Base-by-base conservation (phyloP, 106 monocot genomes). In the Ottelia alismoides region DNA sequence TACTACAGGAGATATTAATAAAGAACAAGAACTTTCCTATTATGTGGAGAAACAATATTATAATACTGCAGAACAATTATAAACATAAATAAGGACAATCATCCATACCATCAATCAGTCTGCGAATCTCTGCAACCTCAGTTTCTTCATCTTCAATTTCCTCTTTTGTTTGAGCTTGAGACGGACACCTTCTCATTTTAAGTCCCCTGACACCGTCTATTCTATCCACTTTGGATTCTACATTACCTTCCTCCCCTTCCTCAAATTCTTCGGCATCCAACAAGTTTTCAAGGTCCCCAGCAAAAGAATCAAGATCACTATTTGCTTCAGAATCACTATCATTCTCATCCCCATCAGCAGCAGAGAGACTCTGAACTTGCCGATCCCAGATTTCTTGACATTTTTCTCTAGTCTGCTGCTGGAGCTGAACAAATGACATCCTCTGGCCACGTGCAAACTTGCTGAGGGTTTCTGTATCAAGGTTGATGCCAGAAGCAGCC, bases 361-460 rank as follows among this genome's bases (percentile, higher is more conserved):
- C 89, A 52, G 89, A 85, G 55, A 90, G 98, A 71, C 70, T 76
- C 58, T 98, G 90, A 45, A 82, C 72, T 74, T 98, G 96, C 53
- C 96, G 70, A 57, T 89, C 96, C 96, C 96, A 98, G 53, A 98
- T 98, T 71, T 98, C 89, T 59, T 98, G 96, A 47, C 96, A 98
- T 70, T 89, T 98, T 66, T 98, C 96, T 70, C 82, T 85, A n/a
- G 90, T 74, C 47, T 98, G 96, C 55, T 98, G 96, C 57, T 98
- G 96, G 68, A 98, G 85, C 66, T 90, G 96, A 66, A 85, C 82
- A 75, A 85, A 98, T 18, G 89, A 85, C 96, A 98, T 89, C 27
- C 89, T 51, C 58, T 98, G 89, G 0, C 96, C 96, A 32, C 96
- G 82, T 51, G 89, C 96, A 85, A 98, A 98, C 52, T 90, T 98